Evolutionary conservation across 257 asterid genomes (phyloP).

Genomic region (Nicotiana tomentosiformis): DNA sequence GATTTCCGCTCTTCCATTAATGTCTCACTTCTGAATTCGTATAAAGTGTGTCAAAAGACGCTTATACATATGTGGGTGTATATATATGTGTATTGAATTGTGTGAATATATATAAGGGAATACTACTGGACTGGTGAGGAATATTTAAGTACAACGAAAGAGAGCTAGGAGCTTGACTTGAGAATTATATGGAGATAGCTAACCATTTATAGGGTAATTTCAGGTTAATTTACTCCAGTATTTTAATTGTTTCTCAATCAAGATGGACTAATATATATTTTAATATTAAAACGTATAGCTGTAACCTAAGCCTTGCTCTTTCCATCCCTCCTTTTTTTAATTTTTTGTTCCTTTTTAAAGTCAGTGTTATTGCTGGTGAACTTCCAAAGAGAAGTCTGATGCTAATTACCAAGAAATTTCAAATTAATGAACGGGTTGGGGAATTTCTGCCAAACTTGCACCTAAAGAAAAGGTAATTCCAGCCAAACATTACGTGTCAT

Average conservation of each 20-base stretch:
- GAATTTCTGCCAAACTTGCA: neutral
- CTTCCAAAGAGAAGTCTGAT: neutral
- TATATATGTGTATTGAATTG: neutral
- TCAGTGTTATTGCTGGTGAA: neutral
- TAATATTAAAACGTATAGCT: neutral
- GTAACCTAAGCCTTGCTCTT: neutral
- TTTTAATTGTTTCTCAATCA: neutral
- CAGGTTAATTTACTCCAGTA: neutral
- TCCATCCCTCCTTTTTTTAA: neutral
- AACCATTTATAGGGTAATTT: neutral
- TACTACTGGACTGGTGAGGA: neutral
- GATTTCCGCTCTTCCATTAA: slow-evolving; percentile 9
- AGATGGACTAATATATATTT: neutral
- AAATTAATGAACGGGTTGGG: neutral
- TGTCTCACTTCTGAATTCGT: neutral
- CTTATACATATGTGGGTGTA: too few species aligned
- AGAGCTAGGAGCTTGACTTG: neutral
- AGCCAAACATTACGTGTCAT: neutral
- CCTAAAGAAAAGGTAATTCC: neutral
- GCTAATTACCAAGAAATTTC: neutral
- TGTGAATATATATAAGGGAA: neutral
- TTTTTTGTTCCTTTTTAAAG: neutral
- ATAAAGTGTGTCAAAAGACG: too few species aligned
- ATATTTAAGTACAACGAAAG: too few species aligned
- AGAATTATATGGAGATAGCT: neutral